Base-by-base conservation (phyloP, 202 grass and related monocot genomes). In the Musa balbisiana region DNA sequence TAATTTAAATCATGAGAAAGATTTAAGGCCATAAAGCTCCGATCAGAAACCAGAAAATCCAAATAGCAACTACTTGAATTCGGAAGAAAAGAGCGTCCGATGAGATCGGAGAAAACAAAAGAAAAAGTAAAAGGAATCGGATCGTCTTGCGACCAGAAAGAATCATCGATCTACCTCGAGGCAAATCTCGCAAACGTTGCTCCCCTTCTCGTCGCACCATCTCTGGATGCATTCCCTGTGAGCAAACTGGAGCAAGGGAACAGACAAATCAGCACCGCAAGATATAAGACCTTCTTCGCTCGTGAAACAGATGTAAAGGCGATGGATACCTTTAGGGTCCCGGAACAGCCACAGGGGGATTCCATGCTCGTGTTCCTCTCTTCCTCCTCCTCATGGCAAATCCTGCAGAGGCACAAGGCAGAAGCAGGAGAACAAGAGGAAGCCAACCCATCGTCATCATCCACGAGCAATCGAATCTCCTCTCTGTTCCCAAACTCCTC, bases 141-240 rank as follows among this genome's bases (percentile, higher is more conserved):
- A 62, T 19, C 17, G 11, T 15, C 58, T 6, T 43, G 12, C 58
- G 20, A 62, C 4, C 15, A 62, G 20, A 62, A 62, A 9, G 17
- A 21, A 20, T 62, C 20, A 15, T 20, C 1, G 20, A 17, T 62
- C 12, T 1, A 96, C 93, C 90, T 97, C 84, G 22, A 97, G 90
- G 84, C 93, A 97, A 89, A 97, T 91, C 82, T 97, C 93, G 20
- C 93, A 97, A 69, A 89, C 43, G 2, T 84, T 89, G 86, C 84
- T 89, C 67, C 90, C 93, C 77, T 97, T 97, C 80, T 97, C 93
- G 67, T 91, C 86, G 84, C 93, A 97, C 93, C 93, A 97, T 66
- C 90, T 79, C 90, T 97, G 90, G 49, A 97, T 85, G 54, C 93
- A 97, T 29, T 84, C 76, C 84, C 88, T 92, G 55, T 97, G 93